phyloP scores from a whole-genome alignment of 208 protist species.

The Crithidia sp. region DNA sequence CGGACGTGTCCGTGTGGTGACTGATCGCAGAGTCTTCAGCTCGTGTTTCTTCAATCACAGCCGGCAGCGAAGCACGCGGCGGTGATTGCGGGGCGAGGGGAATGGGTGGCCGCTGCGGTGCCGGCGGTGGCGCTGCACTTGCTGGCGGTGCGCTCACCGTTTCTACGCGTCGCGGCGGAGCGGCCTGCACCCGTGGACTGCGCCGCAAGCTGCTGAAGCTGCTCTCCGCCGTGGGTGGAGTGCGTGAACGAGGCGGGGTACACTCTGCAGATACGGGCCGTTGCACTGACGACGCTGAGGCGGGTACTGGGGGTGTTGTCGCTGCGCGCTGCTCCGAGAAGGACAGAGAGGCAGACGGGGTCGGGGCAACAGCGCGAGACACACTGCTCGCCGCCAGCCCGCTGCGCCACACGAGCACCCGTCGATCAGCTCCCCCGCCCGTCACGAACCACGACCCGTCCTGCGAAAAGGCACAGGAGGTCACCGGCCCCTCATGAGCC shows the following conservation, averaged over 20 bases:
- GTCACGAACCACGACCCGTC: slow-evolving; percentile 74
- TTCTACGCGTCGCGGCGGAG: too few relatives aligned
- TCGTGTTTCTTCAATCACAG: neutral
- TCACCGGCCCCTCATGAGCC: slow-evolving; percentile 79
- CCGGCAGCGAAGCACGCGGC: neutral
- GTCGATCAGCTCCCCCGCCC: slow-evolving; percentile 61
- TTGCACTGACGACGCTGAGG: too few relatives aligned
- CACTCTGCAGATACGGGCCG: neutral
- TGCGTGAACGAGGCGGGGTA: neutral
- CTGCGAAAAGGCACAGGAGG: slow-evolving; percentile 54
- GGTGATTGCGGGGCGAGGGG: neutral
- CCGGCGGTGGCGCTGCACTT: too few relatives aligned
- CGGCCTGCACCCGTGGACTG: too few relatives aligned
- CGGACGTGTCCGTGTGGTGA: neutral
- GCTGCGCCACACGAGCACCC: slow-evolving; percentile 86
- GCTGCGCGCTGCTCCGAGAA: neutral
- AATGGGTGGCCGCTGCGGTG: slow-evolving; percentile 1
- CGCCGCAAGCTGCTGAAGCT: neutral
- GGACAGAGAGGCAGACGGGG: neutral
- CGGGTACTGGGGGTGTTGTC: too few relatives aligned
- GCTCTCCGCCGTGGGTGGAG: neutral
- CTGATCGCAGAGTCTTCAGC: neutral
- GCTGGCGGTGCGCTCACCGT: too few relatives aligned
- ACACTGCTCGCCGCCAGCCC: slow-evolving; percentile 37
- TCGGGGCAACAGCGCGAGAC: neutral